phyloP scores from a whole-genome alignment of 371 early-diverging fungal genomes.

The Mycotypha africana region DNA sequence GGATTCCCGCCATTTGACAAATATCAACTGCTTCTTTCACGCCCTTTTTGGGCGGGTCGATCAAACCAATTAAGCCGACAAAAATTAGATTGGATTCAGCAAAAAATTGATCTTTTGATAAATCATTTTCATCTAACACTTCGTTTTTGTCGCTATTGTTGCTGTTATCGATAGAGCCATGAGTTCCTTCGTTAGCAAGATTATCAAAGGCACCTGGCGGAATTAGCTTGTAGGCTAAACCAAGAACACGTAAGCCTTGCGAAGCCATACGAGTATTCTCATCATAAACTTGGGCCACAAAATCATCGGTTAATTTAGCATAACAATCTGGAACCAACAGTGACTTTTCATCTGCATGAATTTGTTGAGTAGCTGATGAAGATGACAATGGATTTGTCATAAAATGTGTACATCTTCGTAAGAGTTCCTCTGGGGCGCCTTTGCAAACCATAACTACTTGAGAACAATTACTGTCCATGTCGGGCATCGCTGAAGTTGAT shows the following conservation, averaged over 20 bases:
- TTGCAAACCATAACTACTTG: constrained; percentile 80
- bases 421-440: constrained; percentile 88
- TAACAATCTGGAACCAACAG: constrained; percentile 2
- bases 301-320: constrained; percentile 54
- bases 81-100: constrained; percentile 70
- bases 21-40: constrained; percentile 71
- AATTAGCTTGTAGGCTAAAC: constrained; percentile 43
- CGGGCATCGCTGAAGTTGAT: too few species aligned
- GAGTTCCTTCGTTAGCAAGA: neutral
- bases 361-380: constrained; percentile 9
- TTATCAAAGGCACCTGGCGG: constrained; percentile 9
- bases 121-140: neutral
- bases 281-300: constrained; percentile 63
- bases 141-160: constrained; percentile 3
- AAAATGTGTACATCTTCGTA: constrained; percentile 58
- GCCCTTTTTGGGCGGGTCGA: constrained; percentile 87
- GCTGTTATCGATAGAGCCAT: neutral
- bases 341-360: neutral
- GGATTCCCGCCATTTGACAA: constrained; percentile 89
- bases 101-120: constrained; percentile 26
- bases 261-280: constrained; percentile 76
- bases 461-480: too few species aligned
- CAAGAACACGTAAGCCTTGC: constrained; percentile 66
- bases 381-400: constrained; percentile 27
- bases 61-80: constrained; percentile 87